phyloP scores from a whole-genome alignment of 2,329 filamentous ascomycete genomes.

The Arthrocladium fulminans region DNA sequence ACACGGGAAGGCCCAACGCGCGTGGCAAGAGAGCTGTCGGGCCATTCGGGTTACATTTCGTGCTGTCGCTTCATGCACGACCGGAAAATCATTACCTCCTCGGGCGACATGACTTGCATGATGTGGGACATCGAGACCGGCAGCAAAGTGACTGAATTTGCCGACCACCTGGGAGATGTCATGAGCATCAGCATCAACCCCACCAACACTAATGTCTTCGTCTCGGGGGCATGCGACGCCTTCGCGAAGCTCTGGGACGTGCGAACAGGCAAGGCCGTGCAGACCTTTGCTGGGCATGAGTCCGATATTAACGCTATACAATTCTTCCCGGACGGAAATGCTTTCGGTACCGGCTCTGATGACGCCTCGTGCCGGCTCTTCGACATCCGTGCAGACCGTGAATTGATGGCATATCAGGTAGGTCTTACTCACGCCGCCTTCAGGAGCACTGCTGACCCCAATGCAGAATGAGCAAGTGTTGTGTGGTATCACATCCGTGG shows the following conservation, averaged over 20 bases:
- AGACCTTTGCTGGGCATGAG: conserved; percentile 97
- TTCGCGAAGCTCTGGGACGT: conserved; percentile 99
- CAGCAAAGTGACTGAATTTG: conserved; percentile 94
- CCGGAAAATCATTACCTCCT: conserved; percentile 92
- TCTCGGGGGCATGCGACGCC: conserved; percentile 96
- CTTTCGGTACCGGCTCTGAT: conserved; percentile 94
- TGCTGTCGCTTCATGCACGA: conserved; percentile 99
- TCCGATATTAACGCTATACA: conserved; percentile 99
- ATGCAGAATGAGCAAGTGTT: conserved; percentile 86
- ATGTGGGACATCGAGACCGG: conserved; percentile 99
- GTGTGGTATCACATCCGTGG: conserved; percentile 95
- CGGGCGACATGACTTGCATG: conserved; percentile 99
- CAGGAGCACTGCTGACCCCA: conserved; percentile 7
- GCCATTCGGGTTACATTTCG: conserved; percentile 92
- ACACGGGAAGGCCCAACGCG: conserved; percentile 94
- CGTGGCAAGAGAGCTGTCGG: conserved; percentile 88
- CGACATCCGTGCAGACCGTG: conserved; percentile 89
- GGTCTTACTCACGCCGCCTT: conserved; percentile 22
- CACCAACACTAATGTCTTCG: conserved; percentile 97
- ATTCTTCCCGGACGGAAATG: conserved; percentile 98
- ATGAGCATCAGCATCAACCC: conserved; percentile 99
- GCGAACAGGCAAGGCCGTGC: conserved; percentile 91
- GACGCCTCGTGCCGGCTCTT: conserved; percentile 96
- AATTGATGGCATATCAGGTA: conserved; percentile 61
- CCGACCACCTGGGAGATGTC: conserved; percentile 94